Conservation (phyloP, 164 flowering plant genomes). For the Magnolia changhungtana region DNA sequence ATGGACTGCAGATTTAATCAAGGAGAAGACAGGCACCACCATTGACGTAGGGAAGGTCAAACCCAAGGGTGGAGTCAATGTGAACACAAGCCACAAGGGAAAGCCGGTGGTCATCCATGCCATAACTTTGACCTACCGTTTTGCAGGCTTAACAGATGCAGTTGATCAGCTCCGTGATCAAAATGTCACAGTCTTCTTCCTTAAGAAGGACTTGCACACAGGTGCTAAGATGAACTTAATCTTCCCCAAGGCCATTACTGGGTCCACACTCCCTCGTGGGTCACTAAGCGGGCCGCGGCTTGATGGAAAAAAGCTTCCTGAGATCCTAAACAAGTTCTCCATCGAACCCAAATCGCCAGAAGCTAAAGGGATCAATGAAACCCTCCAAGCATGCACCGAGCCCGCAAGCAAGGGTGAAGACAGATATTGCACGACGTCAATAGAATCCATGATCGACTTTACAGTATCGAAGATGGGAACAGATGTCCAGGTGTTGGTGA, state of each 20-base stretch:
- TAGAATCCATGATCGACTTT: conserved; percentile 37
- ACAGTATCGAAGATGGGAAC: conserved; percentile 25
- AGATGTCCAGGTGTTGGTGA: conserved; percentile 10
- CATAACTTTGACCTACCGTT: too few species aligned
- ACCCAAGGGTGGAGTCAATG: conserved; percentile 13
- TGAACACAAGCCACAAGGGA: conserved; percentile 8
- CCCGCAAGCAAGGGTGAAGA: conserved; percentile 26
- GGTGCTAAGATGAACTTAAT: conserved; percentile 19
- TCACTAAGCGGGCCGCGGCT: conserved; percentile 36
- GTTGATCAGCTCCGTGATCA: conserved; percentile 26
- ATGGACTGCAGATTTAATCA: conserved; percentile 14
- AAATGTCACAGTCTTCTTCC: conserved; percentile 27
- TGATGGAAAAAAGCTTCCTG: conserved; percentile 28
- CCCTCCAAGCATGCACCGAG: conserved; percentile 23
- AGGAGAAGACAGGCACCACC: conserved; percentile 8
- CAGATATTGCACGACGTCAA: conserved; percentile 29
- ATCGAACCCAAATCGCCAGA: conserved; percentile 30
- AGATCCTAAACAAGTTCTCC: conserved; percentile 29
- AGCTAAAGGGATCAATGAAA: conserved; percentile 30
- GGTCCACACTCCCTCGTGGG: conserved; percentile 28
- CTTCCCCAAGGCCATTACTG: conserved; percentile 20
- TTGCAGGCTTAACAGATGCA: conserved; percentile 18
- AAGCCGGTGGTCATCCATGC: conserved; percentile 20
- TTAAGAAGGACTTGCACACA: conserved; percentile 15
- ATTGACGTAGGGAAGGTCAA: not conserved